Conservation (phyloP, 1,139 yeast species). For the Entelexis sorbosivorans region DNA sequence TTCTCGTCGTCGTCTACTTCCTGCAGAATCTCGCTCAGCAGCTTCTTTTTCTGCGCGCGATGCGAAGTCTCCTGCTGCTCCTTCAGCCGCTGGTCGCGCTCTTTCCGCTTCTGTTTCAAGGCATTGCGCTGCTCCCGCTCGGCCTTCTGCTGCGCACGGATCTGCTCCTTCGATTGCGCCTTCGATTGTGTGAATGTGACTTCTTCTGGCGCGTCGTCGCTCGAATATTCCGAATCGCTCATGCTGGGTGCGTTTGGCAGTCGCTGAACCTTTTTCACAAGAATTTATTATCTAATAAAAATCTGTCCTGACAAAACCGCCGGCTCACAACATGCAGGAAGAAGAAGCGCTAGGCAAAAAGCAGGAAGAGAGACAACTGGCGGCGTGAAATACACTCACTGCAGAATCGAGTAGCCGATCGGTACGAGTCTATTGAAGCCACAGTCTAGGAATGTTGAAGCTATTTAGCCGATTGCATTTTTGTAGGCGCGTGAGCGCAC, state of each 20-base stretch:
- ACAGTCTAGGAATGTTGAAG: too few relatives aligned
- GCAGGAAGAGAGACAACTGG: too few relatives aligned
- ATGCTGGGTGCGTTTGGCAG: background rate
- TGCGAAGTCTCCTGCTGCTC: slow-evolving; percentile 32
- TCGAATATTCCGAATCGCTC: slow-evolving; percentile 11
- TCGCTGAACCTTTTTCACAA: background rate
- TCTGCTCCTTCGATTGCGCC: slow-evolving; percentile 2
- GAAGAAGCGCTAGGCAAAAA: too few relatives aligned
- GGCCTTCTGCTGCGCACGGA: slow-evolving; percentile 8
- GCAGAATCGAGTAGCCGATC: too few relatives aligned
- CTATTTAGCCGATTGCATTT: too few relatives aligned
- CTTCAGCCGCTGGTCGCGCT: slow-evolving; percentile 35
- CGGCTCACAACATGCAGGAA: too few relatives aligned
- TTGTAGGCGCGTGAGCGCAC: too few relatives aligned
- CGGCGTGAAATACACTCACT: too few relatives aligned
- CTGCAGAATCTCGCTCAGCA: slow-evolving; percentile 20
- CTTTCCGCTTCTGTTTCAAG: slow-evolving; percentile 35
- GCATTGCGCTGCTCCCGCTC: slow-evolving; percentile 6
- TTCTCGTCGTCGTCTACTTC: slow-evolving; percentile 14
- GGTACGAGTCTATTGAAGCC: too few relatives aligned
- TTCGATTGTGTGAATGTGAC: slow-evolving; percentile 20
- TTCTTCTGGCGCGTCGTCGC: slow-evolving; percentile 26
- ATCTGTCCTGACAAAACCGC: too few relatives aligned
- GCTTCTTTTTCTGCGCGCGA: slow-evolving; percentile 22
- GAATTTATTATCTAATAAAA: slow-evolving; percentile 1